Base-by-base conservation (phyloP, 176 grass and related monocot genomes). In the Zoysia pacifica region DNA sequence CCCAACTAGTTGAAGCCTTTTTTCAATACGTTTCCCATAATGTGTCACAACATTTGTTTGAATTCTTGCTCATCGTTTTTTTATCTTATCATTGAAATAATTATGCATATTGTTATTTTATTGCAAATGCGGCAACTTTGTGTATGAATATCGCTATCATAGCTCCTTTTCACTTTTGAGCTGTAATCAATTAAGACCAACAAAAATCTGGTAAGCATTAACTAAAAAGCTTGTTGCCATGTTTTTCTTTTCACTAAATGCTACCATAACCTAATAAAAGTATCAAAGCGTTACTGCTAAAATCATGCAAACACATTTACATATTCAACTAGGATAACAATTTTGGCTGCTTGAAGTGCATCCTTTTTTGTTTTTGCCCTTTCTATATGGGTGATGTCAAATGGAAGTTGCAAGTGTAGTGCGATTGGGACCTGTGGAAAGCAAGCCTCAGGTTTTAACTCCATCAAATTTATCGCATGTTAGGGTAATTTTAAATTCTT, bases 21-120 rank as follows among this genome's bases (percentile, higher is more conserved):
- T 9, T 20, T 82, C 66, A 19, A 60, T 48, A 6, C 58, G 36
- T 67, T 86, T 35, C 47, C 7, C 11, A 76, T 82, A 71, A 18
- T 70, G 35, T 76, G 56, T 53, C 53, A 37, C 35, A 62, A 52
- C 28, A 28, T 28, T 28, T 28, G 28, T 28, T 28, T 28, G 28
- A 28, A 0, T 28, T 28, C 28, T 28, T 28, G 28, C 28, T 28
- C 0, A 28, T 28, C 28, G 28, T 28, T 28, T 28, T 28, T 28
- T 28, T 28, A 28, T 28, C 28, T 28, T 28, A 28, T 28, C 28
- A 28, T 28, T 28, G 28, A 28, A 28, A 28, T 28, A 28, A 28
- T 28, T 28, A 28, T 28, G 28, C 28, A 28, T 28, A 28, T 28
- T 28, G 28, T 28, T 28, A 28, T 28, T 28, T 28, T 28, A 28